Base-by-base conservation (phyloP, 129 eudicot species). In the Kitagawia praeruptora region DNA sequence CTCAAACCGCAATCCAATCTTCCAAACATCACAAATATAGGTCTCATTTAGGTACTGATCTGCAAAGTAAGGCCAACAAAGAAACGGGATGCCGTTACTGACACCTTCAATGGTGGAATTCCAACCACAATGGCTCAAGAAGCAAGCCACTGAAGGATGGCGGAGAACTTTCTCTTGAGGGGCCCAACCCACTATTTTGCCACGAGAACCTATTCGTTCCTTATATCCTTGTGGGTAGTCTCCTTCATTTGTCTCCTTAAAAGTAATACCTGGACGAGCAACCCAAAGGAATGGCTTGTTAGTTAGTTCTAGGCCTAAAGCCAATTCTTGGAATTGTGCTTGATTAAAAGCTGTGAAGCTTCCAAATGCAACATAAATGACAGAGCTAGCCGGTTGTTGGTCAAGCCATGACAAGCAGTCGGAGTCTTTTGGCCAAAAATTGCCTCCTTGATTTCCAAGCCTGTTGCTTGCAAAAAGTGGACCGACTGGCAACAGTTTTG, bases 51-150 rank as follows among this genome's bases (percentile, higher is more conserved):
- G 72, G 19, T 66, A 76, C 40, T 86, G 89, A 40, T 86, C 86
- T 3, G 80, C 56, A 82, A 82, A 82, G 77, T 77, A 80, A 61
- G 86, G 89, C 90, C 90, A 87, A 54, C 88, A 87, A 15, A 87
- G 31, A 69, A 87, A 81, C 23, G 86, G 86, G 38, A 84, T 79
- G 23, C 85, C 90, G 19, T 6, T 31, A n/a, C 85, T 81, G 40
- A 84, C 4, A 5, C 85, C 87, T 64, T 86, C 89, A 1, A 71
- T 41, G 8, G 84, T 84, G 39, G 87, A 86, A 53, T 86, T 86
- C 89, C 87, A 86, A 31, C 89, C 87, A 81, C 89, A 86, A 44
- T 86, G 87, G n/a, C 81, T 75, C 64, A 87, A 4, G 73, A 87
- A 87, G 79, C 90, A 84, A 45, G 82, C 84, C 2, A 87, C 48